Evolutionary conservation across 495 filamentous ascomycete species (phyloP), one percentile per base, ranked within the genome.

Genomic region (Daldinia bambusicola): DNA sequence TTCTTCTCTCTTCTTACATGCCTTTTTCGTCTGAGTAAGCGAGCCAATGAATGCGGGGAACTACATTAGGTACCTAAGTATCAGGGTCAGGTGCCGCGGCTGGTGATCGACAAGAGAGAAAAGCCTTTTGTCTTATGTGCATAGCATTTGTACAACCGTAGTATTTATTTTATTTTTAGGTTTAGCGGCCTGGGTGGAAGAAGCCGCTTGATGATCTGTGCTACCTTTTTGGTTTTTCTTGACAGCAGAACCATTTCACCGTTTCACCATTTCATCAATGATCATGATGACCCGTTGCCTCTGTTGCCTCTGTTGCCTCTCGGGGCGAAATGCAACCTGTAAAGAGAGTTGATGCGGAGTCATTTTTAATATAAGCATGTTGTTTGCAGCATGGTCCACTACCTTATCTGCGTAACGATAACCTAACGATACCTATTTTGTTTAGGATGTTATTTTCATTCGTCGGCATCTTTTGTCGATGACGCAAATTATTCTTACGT

Each of bases 1-100:
- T 26, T 26, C 26, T 26, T 26, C 26, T 26, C 3, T 26, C 26
- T n/a, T n/a, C n/a, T n/a, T 1, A 30, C 16, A 51, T 66, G 58
- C 69, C 43, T 41, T 63, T 67, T 61, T 67, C 57, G 69, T 59
- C 20, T 22, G 63, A 45, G 6, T 59, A 71, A 67, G 63, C 69
- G 69, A 67, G n/a, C 69, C 69, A 71, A 67, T 66, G 3, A 3
- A n/a, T 13, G 18, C 16, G 8, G 26, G 26, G 12, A 3, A 43
- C 31, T 43, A 52, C n/a, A n/a, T n/a, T n/a, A n/a, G n/a, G n/a
- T n/a, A n/a, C n/a, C n/a, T n/a, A n/a, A n/a, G n/a, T n/a, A n/a
- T 16, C 26, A 62, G 40, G 16, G 58, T 71, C 68, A 71, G 64
- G 62, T 71, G 68, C 62, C 56, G 61, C 34, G 36, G 48, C 38